Base-by-base conservation (phyloP, 345 rosid genomes). In the Xanthoceras sorbifolium region DNA sequence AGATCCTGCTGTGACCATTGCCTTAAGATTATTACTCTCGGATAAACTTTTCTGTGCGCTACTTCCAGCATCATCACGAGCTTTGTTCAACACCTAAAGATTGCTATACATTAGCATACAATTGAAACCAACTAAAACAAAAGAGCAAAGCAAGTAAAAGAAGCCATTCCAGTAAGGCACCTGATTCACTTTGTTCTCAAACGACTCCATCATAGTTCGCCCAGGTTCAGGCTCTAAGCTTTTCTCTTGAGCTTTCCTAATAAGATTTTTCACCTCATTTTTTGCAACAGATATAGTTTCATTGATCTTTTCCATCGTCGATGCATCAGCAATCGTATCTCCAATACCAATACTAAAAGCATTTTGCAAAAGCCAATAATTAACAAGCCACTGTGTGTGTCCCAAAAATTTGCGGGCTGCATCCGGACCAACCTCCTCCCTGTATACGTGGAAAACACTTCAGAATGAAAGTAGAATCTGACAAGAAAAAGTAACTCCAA, bases 391-490 rank as follows among this genome's bases (percentile, higher is more conserved):
- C 76, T 95, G 99, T 8, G 99, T 95, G 77, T 95, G 99, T 50
- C 99, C 99, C 77, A 95, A 90, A 85, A 95, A 95, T 76, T 93
- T 95, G 75, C 99, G 91, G 68, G 99, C 99, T 15, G 99, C 97
- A 93, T 95, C 99, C 42, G 99, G 99, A 76, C 99, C 99, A 80
- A 95, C 98, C 78, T 95, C 99, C 85, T 95, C 99, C 99, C 99
- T 95, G 83, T 20, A 75, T 29, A 76, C 34, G 74, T 48, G 9
- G 9, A 50, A 76, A 78, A 20, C n/a, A 64, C 23, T 22, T 44
- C 52, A 62, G 36, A 31, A 46, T 44, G 9, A 20, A 36, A 34
- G 23, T 76, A 31, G 67, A 28, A 78, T 54, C 12, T 25, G 67
- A 57, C 60, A 6, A 40, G 20, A 29, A 9, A 29, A 6, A 17